These are phyloP conservation scores for Melastoma malabathricum DNA, from an alignment of 345 rosid genomes.

Conservation along the genomic window DNA sequence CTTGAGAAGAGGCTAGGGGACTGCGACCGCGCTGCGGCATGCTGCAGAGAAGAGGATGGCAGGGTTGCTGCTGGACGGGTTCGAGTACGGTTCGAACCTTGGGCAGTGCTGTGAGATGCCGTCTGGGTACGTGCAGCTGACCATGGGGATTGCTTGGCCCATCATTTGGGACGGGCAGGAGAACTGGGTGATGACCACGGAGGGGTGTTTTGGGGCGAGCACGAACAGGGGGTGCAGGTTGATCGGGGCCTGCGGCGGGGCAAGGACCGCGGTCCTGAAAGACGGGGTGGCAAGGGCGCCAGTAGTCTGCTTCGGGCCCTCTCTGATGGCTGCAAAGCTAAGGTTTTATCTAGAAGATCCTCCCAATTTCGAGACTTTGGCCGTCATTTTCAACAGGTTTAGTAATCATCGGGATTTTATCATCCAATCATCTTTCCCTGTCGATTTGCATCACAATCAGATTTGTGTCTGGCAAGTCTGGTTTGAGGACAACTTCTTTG, in stretches of 20 bases:
- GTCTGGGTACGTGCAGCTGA: conserved; percentile 82
- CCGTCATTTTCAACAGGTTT: conserved; percentile 65
- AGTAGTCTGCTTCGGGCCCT: conserved; percentile 49
- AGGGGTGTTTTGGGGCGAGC: conserved; percentile 90
- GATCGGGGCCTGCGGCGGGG: conserved; percentile 65
- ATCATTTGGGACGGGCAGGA: conserved; percentile 71
- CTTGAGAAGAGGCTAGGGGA: conserved; percentile 75
- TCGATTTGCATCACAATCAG: background rate
- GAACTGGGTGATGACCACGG: conserved; percentile 80
- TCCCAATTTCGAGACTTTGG: conserved; percentile 46
- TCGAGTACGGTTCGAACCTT: conserved; percentile 67
- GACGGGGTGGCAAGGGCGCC: conserved; percentile 92
- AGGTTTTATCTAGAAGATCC: conserved; percentile 76
- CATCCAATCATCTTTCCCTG: background rate
- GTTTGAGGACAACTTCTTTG: background rate
- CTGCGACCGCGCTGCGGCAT: conserved; percentile 70
- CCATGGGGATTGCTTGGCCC: conserved; percentile 91
- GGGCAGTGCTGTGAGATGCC: conserved; percentile 99
- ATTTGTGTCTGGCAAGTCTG: background rate
- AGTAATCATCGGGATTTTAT: background rate
- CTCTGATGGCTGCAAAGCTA: conserved; percentile 50
- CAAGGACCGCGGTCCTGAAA: conserved; percentile 33
- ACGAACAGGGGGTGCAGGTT: conserved; percentile 91
- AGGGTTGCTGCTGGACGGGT: conserved; percentile 73
- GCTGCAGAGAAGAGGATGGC: conserved; percentile 67